Percentiles rank a stretch among this genome's conserved stretches.
These are phyloP conservation scores for Pseudoscleropodium purum DNA, from an alignment of 225 moss, liverwort and hornwort genomes.

Conservation along the genomic window DNA sequence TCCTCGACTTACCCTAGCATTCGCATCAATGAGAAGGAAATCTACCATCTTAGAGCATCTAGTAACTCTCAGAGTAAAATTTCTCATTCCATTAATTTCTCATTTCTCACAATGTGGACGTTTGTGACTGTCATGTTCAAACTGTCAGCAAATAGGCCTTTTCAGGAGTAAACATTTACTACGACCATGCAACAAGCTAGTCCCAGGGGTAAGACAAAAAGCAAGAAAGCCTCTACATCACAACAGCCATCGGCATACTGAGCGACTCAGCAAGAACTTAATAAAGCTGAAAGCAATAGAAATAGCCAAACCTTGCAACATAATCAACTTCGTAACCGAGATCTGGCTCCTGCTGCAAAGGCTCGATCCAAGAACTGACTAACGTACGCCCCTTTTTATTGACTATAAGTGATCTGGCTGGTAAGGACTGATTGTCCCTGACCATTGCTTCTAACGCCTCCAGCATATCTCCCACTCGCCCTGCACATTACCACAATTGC, in stretches of 20 bases:
- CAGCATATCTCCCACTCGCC: constrained; percentile 67
- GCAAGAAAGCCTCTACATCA: not conserved
- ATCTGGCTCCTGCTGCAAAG: constrained; percentile 84
- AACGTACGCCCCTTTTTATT: constrained; percentile 83
- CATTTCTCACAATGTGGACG: not conserved
- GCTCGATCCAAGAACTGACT: constrained; percentile 97
- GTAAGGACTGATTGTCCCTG: constrained; percentile 62
- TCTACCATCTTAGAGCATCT: not conserved
- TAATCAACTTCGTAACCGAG: constrained; percentile 89
- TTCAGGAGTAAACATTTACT: not conserved
- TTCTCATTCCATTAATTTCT: not conserved
- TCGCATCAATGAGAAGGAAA: not conserved
- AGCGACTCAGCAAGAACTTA: not conserved
- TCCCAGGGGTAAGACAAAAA: not conserved
- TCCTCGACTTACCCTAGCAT: not conserved
- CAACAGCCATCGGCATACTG: not conserved
- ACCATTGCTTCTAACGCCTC: constrained; percentile 80
- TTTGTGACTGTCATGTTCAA: not conserved
- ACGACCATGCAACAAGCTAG: not conserved
- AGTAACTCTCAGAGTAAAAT: not conserved
- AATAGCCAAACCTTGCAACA: constrained; percentile 60
- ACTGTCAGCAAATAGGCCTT: not conserved
- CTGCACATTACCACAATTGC: constrained; percentile 26
- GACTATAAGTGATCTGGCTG: constrained; percentile 68
- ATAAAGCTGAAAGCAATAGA: not conserved